Base-by-base conservation (phyloP, 306 rosid species). In the Gleditsia sinensis region DNA sequence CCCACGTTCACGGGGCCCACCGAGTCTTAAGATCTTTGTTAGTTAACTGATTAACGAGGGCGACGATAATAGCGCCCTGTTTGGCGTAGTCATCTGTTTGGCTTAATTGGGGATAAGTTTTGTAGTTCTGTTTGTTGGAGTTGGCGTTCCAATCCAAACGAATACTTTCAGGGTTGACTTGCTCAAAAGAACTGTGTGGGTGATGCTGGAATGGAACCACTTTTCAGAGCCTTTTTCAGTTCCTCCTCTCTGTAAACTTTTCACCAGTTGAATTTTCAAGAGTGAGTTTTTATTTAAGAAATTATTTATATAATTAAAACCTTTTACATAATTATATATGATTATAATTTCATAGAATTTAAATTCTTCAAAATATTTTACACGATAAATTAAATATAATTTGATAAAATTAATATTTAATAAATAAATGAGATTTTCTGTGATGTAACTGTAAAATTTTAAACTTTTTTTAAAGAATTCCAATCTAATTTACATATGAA, bases 1-100 rank as follows among this genome's bases (percentile, higher is more conserved):
- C 45, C 30, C 43, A 46, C 58, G 72, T 67, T 46, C 37, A 43
- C 11, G 43, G 72, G 72, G 39, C 58, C 72, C 72, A 67, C 40
- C 20, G 6, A 5, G 40, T 43, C 39, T 60, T 7, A 24, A 65
- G 24, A 23, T 2, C 60, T 9, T 4, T 1, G 32, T 28, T 1
- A 28, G 32, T 28, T 28, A 28, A 28, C 32, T 28, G 32, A 28
- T 28, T n/a, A n/a, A n/a, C n/a, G 13, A 8, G 57, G 23, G 16
- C 57, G 13, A 23, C 4, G 32, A 23, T 23, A 13, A 27, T 2
- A 12, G 37, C n/a, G 20, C 34, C 62, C 11, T 13, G 37, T 56
- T 56, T 27, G 21, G 12, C 37, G 2, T 0, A 3, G 3, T 14
- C 62, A 56, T 27, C 9, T 10, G 21, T 16, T 46, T 28, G 42